Base-by-base conservation (phyloP, 2,329 filamentous ascomycete genomes). In the Talaromyces sp. region DNA sequence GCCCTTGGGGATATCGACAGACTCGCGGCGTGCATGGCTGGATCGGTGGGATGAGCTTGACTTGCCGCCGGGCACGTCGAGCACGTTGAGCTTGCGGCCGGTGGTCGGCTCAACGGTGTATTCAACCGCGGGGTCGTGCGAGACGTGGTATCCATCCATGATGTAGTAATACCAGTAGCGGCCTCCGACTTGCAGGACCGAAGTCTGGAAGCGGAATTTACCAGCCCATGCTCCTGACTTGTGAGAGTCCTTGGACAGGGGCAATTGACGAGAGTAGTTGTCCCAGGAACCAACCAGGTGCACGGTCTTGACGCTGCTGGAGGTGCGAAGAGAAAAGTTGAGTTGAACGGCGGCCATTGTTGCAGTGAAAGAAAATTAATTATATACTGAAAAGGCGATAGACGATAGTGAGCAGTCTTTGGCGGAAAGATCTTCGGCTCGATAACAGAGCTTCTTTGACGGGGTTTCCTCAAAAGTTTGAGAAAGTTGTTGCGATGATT, bases 161-260 rank as follows among this genome's bases (percentile, higher is more conserved):
- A 98, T 97, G 85, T 97, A 99, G 87, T 99, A 99, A 88, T 98
- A 99, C 95, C 95, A 99, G 87, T 98, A 98, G 75, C 93, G 89
- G 76, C 91, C 87, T 75, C 93, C 92, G 70, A 91, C 83, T 82
- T 93, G 88, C 70, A 98, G 85, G 63, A 91, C 93, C 64, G 86
- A 80, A 75, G 89, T 89, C 80, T 95, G 90, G 82, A 99, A 97
- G 81, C 91, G 89, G 84, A 99, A 97, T 72, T 91, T 96, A 73
- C 93, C 95, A 77, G 93, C 90, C 92, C 93, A 98, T 69, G 89
- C 89, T 74, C 92, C 92, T 60, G 89, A 86, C 83, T 96, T 96
- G 79, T 88, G 85, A 73, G 82, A 80, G 78, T 96, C 91, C 82
- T 92, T 93, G 80, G 92, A 91, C 70, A 98, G 89, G 60, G 93